Evolutionary conservation across 768 basidiomycete genomes (phyloP).

Genomic region (Leucosporidium creatinivorum): DNA sequence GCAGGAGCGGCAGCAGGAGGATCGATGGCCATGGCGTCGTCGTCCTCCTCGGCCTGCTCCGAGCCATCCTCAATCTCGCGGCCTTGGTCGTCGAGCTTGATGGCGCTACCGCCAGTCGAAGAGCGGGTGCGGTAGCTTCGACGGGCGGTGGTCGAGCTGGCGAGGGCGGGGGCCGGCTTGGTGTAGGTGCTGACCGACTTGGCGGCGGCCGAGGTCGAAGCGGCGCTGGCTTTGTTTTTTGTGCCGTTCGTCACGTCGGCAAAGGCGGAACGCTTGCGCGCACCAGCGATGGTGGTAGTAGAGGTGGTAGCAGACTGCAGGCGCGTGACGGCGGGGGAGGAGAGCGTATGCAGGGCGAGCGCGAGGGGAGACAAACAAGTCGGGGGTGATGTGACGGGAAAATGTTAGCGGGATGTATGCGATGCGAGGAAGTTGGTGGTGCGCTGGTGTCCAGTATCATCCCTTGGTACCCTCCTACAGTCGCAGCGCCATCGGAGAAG

Average conservation of each 20-base stretch:
- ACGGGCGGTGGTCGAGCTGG: slow-evolving; percentile 1
- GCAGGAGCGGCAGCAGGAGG: slow-evolving; percentile 43
- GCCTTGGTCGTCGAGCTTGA: slow-evolving; percentile 10
- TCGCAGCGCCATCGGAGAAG: background rate
- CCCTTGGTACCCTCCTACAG: background rate
- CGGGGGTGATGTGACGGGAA: slow-evolving; percentile 3
- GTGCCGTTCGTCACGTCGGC: slow-evolving; percentile 55
- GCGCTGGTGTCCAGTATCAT: background rate
- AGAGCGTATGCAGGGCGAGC: no score
- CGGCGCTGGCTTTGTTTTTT: slow-evolving; percentile 32
- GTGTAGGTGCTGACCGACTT: background rate
- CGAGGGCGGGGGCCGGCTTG: slow-evolving; percentile 2
- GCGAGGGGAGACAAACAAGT: background rate
- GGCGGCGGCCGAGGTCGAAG: slow-evolving; percentile 6
- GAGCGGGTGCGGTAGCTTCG: slow-evolving; percentile 25
- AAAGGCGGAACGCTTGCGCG: slow-evolving; percentile 68
- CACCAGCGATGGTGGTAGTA: slow-evolving; percentile 37
- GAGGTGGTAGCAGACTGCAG: background rate
- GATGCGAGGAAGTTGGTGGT: background rate
- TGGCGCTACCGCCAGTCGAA: slow-evolving; percentile 19
- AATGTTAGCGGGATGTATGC: background rate
- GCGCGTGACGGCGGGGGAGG: no score
- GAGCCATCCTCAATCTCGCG: slow-evolving; percentile 18
- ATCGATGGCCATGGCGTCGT: slow-evolving; percentile 49
- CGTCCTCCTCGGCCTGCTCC: slow-evolving; percentile 24